Evolutionary conservation across 139 green algal species (phyloP).

Genomic region (Chlamydomonas asymmetrica): DNA sequence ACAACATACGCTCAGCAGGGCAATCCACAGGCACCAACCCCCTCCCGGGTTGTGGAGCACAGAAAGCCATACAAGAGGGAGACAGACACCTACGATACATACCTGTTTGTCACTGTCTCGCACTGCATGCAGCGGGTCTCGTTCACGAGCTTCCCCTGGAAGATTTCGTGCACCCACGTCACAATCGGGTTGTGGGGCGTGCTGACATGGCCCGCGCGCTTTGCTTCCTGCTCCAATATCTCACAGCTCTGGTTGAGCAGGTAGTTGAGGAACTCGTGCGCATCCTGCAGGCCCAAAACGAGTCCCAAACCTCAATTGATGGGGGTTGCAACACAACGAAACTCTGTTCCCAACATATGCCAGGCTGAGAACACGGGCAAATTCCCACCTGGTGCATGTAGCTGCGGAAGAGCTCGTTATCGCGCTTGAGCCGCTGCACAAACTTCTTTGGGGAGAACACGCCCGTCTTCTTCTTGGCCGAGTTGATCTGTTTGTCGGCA

Average conservation of each 20-base stretch:
- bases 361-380: no score
- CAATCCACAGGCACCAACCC: no score
- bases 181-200: slow-evolving; percentile 27
- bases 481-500: slow-evolving; percentile 86
- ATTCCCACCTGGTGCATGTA: slow-evolving; percentile 91
- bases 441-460: slow-evolving; percentile 89
- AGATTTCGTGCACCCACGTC: slow-evolving; percentile 95
- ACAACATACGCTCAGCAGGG: no score
- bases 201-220: slow-evolving; percentile 5
- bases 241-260: slow-evolving; percentile 93
- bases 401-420: slow-evolving; percentile 94
- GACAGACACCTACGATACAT: slow-evolving; percentile 9
- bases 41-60: no score
- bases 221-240: slow-evolving; percentile 80
- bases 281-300: slow-evolving; percentile 72
- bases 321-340: no score
- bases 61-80: slow-evolving; percentile 13
- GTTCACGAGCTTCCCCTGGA: slow-evolving; percentile 90
- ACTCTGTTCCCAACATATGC: no score
- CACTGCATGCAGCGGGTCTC: slow-evolving; percentile 91
- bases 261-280: slow-evolving; percentile 98
- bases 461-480: slow-evolving; percentile 86
- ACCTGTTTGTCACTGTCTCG: slow-evolving; percentile 38
- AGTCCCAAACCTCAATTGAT: background rate
- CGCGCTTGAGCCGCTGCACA: slow-evolving; percentile 85